A percentile compares a stretch with the other conserved stretches of the same genome.
Evolutionary conservation across 257 asterid genomes (phyloP).

Genomic region (Plectranthus barbatus): DNA sequence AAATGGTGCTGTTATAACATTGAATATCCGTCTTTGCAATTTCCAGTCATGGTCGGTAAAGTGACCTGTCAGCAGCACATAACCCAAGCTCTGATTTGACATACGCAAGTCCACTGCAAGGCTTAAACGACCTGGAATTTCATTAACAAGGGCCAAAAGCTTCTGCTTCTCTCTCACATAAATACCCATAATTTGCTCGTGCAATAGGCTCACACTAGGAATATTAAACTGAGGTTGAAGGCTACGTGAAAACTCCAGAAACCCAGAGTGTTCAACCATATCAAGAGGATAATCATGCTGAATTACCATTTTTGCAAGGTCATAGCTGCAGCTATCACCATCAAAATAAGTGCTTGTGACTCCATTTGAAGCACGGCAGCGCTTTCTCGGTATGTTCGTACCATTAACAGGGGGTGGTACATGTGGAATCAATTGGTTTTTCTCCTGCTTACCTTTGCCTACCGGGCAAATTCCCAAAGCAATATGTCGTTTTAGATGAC

Average conservation of each 20-base stretch:
- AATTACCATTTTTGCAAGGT: constrained; percentile 69
- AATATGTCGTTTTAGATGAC: constrained; percentile 87
- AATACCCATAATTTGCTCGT: constrained; percentile 46
- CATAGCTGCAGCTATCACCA: constrained; percentile 35
- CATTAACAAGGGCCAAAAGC: constrained; percentile 41
- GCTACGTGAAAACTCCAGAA: constrained; percentile 40
- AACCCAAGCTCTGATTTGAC: constrained; percentile 47
- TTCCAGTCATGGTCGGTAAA: constrained; percentile 72
- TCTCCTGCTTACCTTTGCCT: constrained; percentile 26
- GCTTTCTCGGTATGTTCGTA: constrained; percentile 51
- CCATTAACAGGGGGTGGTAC: constrained; percentile 34
- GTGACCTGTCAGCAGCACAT: constrained; percentile 58
- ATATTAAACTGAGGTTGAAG: constrained; percentile 60
- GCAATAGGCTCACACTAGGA: constrained; percentile 26
- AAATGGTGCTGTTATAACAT: constrained; percentile 32
- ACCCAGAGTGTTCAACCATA: constrained; percentile 63
- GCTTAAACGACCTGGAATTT: constrained; percentile 59
- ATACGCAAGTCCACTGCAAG: constrained; percentile 61
- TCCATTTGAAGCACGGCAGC: constrained; percentile 43
- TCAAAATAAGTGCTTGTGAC: constrained; percentile 18
- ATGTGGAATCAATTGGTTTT: constrained; percentile 21
- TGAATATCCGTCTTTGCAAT: constrained; percentile 53
- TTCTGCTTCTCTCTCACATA: constrained; percentile 57
- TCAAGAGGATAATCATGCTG: constrained; percentile 72
- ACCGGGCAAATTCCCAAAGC: constrained; percentile 70